These are phyloP conservation scores for Boeremia exigua DNA, from an alignment of 2,329 filamentous ascomycete species.

Conservation along the genomic window DNA sequence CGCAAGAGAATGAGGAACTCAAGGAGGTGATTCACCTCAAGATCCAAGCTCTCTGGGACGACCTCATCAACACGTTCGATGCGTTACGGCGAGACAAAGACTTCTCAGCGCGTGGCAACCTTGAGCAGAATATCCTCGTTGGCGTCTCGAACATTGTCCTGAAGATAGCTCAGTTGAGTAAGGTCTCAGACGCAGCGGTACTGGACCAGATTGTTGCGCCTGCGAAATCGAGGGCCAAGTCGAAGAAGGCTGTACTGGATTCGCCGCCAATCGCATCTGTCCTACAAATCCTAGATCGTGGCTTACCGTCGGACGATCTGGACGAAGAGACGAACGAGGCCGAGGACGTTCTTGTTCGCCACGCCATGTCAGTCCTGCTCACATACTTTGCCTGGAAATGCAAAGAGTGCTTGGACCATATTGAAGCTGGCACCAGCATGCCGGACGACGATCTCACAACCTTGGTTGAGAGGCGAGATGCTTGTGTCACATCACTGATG, in stretches of 20 bases:
- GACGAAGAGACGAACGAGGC: slow-evolving; percentile 75
- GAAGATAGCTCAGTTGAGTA: slow-evolving; percentile 81
- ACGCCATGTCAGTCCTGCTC: slow-evolving; percentile 75
- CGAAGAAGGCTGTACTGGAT: slow-evolving; percentile 31
- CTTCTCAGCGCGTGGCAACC: slow-evolving; percentile 72
- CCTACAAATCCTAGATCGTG: slow-evolving; percentile 74
- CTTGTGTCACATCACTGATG: slow-evolving; percentile 57
- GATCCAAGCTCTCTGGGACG: slow-evolving; percentile 84
- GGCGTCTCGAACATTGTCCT: slow-evolving; percentile 76
- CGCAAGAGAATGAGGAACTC: slow-evolving; percentile 84
- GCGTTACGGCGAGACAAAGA: slow-evolving; percentile 73
- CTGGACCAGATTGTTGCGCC: slow-evolving; percentile 66
- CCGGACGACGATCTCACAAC: slow-evolving; percentile 65
- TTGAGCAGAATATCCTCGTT: slow-evolving; percentile 68
- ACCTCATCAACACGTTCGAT: slow-evolving; percentile 74
- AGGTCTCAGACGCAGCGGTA: slow-evolving; percentile 75
- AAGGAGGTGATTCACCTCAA: slow-evolving; percentile 85
- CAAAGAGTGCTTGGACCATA: slow-evolving; percentile 53
- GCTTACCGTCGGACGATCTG: slow-evolving; percentile 67
- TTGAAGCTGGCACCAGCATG: slow-evolving; percentile 54
- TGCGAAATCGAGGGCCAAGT: slow-evolving; percentile 47
- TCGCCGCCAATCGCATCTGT: slow-evolving; percentile 70
- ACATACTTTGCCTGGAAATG: slow-evolving; percentile 98
- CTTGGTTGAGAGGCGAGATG: slow-evolving; percentile 58
- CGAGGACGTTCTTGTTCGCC: slow-evolving; percentile 79